Evolutionary conservation across 768 basidiomycete genomes (phyloP).

Genomic region (Rhizopogon salebrosus): DNA sequence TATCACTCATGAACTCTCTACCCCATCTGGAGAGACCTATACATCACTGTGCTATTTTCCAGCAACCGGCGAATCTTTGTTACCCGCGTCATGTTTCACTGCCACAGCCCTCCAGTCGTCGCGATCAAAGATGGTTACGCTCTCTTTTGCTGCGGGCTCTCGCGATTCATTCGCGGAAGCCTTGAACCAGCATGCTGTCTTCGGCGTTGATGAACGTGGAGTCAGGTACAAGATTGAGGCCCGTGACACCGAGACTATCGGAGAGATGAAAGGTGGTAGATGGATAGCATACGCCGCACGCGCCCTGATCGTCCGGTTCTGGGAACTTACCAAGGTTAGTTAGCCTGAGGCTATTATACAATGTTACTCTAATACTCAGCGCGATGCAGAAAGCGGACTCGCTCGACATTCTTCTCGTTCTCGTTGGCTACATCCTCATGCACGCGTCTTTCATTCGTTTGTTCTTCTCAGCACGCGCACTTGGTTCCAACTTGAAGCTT

Average conservation of each 20-base stretch:
- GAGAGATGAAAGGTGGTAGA: slow-evolving; percentile 72
- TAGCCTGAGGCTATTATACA: slow-evolving; percentile 2
- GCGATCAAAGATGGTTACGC: slow-evolving; percentile 39
- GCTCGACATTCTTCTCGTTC: slow-evolving; percentile 90
- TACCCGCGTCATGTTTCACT: slow-evolving; percentile 35
- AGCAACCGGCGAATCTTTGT: slow-evolving; percentile 15
- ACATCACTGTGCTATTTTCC: slow-evolving; percentile 46
- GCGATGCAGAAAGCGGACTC: slow-evolving; percentile 79
- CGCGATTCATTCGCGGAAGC: slow-evolving; percentile 48
- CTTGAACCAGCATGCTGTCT: slow-evolving; percentile 23
- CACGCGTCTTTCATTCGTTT: slow-evolving; percentile 91
- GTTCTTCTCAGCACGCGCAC: slow-evolving; percentile 79
- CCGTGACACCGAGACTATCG: slow-evolving; percentile 45
- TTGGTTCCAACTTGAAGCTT: slow-evolving; percentile 75
- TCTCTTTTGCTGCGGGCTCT: slow-evolving; percentile 45
- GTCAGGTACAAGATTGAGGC: slow-evolving; percentile 49
- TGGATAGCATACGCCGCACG: slow-evolving; percentile 89
- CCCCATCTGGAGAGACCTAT: slow-evolving; percentile 42
- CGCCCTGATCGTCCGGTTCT: slow-evolving; percentile 75
- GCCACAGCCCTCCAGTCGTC: slow-evolving; percentile 28
- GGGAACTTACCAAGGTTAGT: slow-evolving; percentile 73
- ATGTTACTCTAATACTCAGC: slow-evolving; percentile 7
- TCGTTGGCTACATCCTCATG: slow-evolving; percentile 93
- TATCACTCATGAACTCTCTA: slow-evolving; percentile 36
- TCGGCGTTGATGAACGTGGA: slow-evolving; percentile 32